Percentiles rank a stretch among this genome's conserved stretches.
Conservation (phyloP, 805 yeast genomes). For the Pichia membranifaciens region DNA sequence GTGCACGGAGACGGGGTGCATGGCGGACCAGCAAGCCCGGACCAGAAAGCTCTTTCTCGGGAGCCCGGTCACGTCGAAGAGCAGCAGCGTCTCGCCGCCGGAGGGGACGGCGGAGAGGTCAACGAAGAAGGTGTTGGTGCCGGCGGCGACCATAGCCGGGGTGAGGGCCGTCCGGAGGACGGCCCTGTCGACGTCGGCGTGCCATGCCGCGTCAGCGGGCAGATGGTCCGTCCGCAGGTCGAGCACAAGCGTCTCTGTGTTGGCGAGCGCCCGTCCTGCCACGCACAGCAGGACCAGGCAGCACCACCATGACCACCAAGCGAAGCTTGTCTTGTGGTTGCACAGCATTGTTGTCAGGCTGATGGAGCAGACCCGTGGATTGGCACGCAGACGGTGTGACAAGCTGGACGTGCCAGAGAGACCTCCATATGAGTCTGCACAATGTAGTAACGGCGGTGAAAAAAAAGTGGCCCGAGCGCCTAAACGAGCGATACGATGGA, state of each 20-base stretch:
- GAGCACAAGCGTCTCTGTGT: conserved; percentile 20
- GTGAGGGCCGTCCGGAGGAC: neutral
- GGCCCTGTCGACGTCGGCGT: neutral
- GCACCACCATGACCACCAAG: neutral
- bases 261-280: conserved; percentile 10
- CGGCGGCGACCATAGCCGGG: neutral
- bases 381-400: no score
- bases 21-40: conserved; percentile 25
- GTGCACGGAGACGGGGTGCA: conserved; percentile 19
- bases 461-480: conserved; percentile 1
- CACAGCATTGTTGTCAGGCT: neutral
- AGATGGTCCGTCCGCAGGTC: neutral
- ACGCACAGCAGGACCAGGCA: neutral
- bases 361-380: no score
- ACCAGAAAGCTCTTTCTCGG: neutral
- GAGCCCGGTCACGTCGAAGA: neutral
- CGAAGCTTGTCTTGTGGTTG: no score
- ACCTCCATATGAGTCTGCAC: neutral
- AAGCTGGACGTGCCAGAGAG: no score
- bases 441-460: no score
- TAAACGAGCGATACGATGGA: conserved; percentile 4
- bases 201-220: no score
- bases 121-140: neutral
- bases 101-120: neutral
- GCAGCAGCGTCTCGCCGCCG: neutral